Evolutionary conservation across 1,284 basidiomycete genomes (phyloP).

Genomic region (Puccinia coronata): DNA sequence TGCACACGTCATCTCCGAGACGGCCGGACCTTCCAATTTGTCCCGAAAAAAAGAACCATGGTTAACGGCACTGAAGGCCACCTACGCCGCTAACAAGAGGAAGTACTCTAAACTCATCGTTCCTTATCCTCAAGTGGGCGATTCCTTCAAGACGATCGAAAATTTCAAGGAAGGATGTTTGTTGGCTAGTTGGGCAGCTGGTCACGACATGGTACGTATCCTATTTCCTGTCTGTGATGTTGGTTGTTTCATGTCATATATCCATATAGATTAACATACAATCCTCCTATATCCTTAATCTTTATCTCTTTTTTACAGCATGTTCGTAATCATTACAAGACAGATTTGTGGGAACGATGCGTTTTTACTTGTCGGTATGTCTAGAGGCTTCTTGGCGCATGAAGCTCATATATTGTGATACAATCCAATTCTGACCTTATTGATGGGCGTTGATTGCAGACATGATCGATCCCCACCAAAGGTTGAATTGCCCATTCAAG

Average conservation of each 20-base stretch:
- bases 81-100: no score
- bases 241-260: no score
- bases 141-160: slow-evolving; percentile 7
- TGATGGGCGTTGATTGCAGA: background rate
- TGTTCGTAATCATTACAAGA: slow-evolving; percentile 22
- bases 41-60: background rate
- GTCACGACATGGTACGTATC: slow-evolving; percentile 39
- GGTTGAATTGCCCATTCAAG: slow-evolving; percentile 33
- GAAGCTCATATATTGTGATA: background rate
- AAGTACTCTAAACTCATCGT: background rate
- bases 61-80: background rate
- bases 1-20: background rate
- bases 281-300: no score
- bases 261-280: no score
- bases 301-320: slow-evolving; percentile 1
- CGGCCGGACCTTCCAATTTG: background rate
- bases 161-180: slow-evolving; percentile 31
- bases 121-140: slow-evolving; percentile 28
- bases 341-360: slow-evolving; percentile 15
- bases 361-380: slow-evolving; percentile 42
- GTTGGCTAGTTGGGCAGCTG: slow-evolving; percentile 42
- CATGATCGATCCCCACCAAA: slow-evolving; percentile 41
- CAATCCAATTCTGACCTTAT: background rate
- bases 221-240: background rate
- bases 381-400: background rate